Base-by-base conservation (phyloP, 495 filamentous ascomycete species). In the Collariella sp. region DNA sequence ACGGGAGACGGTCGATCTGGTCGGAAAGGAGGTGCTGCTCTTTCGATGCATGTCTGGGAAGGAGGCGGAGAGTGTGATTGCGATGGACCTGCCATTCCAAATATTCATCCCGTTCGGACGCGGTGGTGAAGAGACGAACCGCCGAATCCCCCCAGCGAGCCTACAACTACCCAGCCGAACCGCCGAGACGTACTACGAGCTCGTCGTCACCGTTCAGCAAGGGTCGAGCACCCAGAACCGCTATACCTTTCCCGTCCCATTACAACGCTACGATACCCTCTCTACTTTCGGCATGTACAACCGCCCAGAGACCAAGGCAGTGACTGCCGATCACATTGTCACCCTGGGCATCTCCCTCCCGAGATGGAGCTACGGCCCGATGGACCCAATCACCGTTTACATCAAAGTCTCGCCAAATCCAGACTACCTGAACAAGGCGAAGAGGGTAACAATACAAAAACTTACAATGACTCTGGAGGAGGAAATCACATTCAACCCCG, bases 241-340 rank as follows among this genome's bases (percentile, higher is more conserved):
- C 74, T 93, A 91, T 63, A 70, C 84, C 7, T 95, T 96, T 57
- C 91, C 93, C 1, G 87, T 97, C 1, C 94, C 93, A 12, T 82
- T 98, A 57, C 79, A 83, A 57, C 79, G 93, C 59, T 98, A 96
- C 71, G 93, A 98, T 68, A 98, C 90, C 3, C 75, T 98, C 26
- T 96, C 91, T 20, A 97, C 93, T 29, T 98, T 97, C 70, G 94
- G 93, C 67, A 98, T 98, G 93, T 98, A 96, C 72, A 96, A 97
- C 71, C 84, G 89, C 24, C 93, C 89, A 10, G 93, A 96, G 68
- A 83, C 82, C 47, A 87, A 87, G 45, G 87, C 95, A 57, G 79
- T 79, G 48, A 84, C 90, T 50, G 79, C 87, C 36, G 93, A 98
- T 69, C 91, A 95, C 65, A 71, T 97, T 49, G 91, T 98, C 39